A percentile compares a stretch with the other conserved stretches of the same genome.
These are phyloP conservation scores for Phialophora macrospora DNA, from an alignment of 2,329 filamentous ascomycete species.

Conservation along the genomic window DNA sequence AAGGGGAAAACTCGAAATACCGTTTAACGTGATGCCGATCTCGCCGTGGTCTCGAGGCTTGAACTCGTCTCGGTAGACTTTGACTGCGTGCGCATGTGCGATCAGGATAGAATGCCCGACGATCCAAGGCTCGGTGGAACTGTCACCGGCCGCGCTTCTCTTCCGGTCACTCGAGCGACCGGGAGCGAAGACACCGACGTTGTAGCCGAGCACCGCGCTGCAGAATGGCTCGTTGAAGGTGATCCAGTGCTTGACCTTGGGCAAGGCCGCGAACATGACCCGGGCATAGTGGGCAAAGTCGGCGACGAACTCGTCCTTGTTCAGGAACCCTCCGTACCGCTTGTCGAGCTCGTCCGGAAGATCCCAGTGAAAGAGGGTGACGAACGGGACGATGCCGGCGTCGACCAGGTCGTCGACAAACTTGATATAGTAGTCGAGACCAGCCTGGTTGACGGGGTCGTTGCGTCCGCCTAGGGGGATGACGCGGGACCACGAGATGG, in stretches of 20 bases:
- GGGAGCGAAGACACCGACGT: conserved; percentile 76
- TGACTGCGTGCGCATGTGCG: conserved; percentile 79
- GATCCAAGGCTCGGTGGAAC: conserved; percentile 77
- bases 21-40: conserved; percentile 88
- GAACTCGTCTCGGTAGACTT: conserved; percentile 81
- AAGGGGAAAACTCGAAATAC: conserved; percentile 46
- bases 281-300: conserved; percentile 82
- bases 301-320: conserved; percentile 78
- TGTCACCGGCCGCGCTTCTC: conserved; percentile 73
- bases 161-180: conserved; percentile 77
- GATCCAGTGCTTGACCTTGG: conserved; percentile 84
- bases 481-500: conserved; percentile 79
- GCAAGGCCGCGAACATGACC: conserved; percentile 73
- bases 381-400: conserved; percentile 76
- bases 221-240: conserved; percentile 93
- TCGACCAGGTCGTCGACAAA: conserved; percentile 78
- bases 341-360: conserved; percentile 77
- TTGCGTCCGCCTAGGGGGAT: conserved; percentile 83
- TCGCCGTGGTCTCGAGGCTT: conserved; percentile 72
- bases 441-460: conserved; percentile 78
- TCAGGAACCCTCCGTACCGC: conserved; percentile 79
- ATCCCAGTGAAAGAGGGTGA: conserved; percentile 90
- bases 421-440: conserved; percentile 76
- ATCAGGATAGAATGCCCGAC: conserved; percentile 80
- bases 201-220: conserved; percentile 79